These are phyloP conservation scores for Paralagenidium karlingii DNA, from an alignment of 352 stramenopile genomes.

Conservation along the genomic window DNA sequence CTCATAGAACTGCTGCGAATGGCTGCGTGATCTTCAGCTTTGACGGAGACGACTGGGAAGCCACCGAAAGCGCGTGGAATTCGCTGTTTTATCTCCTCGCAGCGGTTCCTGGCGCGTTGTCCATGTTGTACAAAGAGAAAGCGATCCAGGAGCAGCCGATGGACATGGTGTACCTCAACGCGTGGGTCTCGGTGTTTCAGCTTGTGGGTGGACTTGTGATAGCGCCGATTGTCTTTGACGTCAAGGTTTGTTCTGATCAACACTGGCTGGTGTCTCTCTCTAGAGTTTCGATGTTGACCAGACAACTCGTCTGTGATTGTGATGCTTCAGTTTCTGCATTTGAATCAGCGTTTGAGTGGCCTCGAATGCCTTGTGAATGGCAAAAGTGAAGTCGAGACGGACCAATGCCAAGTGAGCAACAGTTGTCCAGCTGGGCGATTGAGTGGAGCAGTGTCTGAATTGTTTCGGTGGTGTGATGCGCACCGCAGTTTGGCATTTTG, in stretches of 20 bases:
- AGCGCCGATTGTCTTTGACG: slow-evolving; percentile 71
- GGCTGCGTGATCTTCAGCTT: slow-evolving; percentile 31
- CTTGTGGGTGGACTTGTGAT: slow-evolving; percentile 73
- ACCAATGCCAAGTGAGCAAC: slow-evolving; percentile 57
- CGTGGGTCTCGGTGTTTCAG: slow-evolving; percentile 77
- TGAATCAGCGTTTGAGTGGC: slow-evolving; percentile 70
- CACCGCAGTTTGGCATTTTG: slow-evolving; percentile 38
- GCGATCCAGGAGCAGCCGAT: slow-evolving; percentile 71
- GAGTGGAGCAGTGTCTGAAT: neutral
- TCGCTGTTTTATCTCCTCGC: slow-evolving; percentile 73
- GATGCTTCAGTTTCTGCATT: slow-evolving; percentile 26
- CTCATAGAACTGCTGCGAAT: too few species aligned
- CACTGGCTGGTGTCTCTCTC: neutral
- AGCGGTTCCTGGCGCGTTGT: slow-evolving; percentile 59
- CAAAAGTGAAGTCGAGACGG: slow-evolving; percentile 41
- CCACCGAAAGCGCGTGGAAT: slow-evolving; percentile 71
- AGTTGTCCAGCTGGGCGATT: neutral
- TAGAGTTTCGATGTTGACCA: neutral
- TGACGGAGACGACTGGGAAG: slow-evolving; percentile 40
- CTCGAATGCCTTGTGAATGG: slow-evolving; percentile 73
- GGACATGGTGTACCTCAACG: slow-evolving; percentile 81
- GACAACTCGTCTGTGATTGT: slow-evolving; percentile 1
- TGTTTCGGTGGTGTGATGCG: neutral
- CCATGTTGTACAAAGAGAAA: slow-evolving; percentile 80
- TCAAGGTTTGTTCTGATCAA: slow-evolving; percentile 17